A percentile compares a stretch with the other conserved stretches of the same genome.
Conservation (phyloP, 352 stramenopile species). For the Phytophthora megakarya region DNA sequence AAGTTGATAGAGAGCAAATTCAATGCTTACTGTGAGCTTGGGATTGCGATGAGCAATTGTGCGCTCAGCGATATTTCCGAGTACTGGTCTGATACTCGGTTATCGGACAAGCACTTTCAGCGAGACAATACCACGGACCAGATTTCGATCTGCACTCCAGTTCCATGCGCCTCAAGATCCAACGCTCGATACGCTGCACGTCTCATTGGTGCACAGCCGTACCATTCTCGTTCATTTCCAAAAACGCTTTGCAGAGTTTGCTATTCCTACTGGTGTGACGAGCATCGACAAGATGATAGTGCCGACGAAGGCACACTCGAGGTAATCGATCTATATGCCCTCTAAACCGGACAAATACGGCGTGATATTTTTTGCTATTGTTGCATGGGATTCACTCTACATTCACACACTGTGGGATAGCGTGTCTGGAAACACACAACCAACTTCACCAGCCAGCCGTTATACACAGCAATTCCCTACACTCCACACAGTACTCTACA, state of each 20-base stretch:
- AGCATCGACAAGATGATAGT: slow-evolving; percentile 11
- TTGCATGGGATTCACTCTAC: slow-evolving; percentile 6
- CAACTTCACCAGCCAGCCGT: neutral
- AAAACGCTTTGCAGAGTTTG: slow-evolving; percentile 1
- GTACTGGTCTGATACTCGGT: neutral
- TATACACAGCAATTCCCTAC: neutral
- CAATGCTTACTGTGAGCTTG: slow-evolving; percentile 4
- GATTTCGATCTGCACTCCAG: slow-evolving; percentile 2
- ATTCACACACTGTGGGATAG: slow-evolving; percentile 14
- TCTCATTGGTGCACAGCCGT: slow-evolving; percentile 2
- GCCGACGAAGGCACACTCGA: neutral
- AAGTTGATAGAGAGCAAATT: neutral
- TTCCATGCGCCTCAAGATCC: neutral
- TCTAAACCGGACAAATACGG: slow-evolving; percentile 17
- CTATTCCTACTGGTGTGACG: slow-evolving; percentile 2
- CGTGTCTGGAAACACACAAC: neutral
- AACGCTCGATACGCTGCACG: neutral
- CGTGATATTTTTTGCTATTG: slow-evolving; percentile 9
- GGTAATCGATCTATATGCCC: neutral
- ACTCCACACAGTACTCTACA: neutral
- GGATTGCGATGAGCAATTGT: slow-evolving; percentile 15
- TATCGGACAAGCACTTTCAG: neutral
- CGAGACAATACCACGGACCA: slow-evolving; percentile 1
- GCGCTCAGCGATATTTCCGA: slow-evolving; percentile 1
- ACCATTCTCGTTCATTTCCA: neutral